Conservation (phyloP, 768 basidiomycete genomes). For the Cystobasidium tubakii region DNA sequence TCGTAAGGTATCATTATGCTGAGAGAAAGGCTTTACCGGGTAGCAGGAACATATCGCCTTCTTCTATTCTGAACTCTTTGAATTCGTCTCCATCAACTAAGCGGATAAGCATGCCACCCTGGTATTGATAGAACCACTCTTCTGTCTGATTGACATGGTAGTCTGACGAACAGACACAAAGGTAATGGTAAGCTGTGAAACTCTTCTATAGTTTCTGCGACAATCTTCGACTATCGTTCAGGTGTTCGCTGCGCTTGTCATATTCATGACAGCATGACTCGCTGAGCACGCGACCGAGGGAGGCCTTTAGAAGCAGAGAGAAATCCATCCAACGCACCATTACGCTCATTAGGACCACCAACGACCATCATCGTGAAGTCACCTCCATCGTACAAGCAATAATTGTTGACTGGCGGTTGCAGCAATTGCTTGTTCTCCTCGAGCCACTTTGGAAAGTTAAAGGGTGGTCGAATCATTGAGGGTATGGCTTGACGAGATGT, state of each 20-base stretch:
- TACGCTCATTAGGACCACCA: slow-evolving; percentile 88
- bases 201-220: too few relatives aligned
- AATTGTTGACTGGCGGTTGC: slow-evolving; percentile 85
- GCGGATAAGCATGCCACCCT: slow-evolving; percentile 83
- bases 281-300: background rate
- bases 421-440: slow-evolving; percentile 70
- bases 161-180: slow-evolving; percentile 54
- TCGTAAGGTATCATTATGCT: too few relatives aligned
- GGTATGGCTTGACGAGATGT: background rate
- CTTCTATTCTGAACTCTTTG: slow-evolving; percentile 78
- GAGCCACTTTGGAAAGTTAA: slow-evolving; percentile 84
- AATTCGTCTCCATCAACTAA: slow-evolving; percentile 68
- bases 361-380: slow-evolving; percentile 95
- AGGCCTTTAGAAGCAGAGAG: too few relatives aligned
- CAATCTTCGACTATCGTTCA: too few relatives aligned
- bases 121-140: slow-evolving; percentile 99
- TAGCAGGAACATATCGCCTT: slow-evolving; percentile 93
- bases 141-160: slow-evolving; percentile 95
- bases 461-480: slow-evolving; percentile 67
- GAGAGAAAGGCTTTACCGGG: too few relatives aligned
- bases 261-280: background rate
- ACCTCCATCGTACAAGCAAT: slow-evolving; percentile 68
- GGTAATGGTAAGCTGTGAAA: too few relatives aligned
- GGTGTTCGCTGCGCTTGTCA: background rate
- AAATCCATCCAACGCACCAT: slow-evolving; percentile 46